Evolutionary conservation across 2,329 filamentous ascomycete species (phyloP).

Genomic region (Penicillium oxalicum): DNA sequence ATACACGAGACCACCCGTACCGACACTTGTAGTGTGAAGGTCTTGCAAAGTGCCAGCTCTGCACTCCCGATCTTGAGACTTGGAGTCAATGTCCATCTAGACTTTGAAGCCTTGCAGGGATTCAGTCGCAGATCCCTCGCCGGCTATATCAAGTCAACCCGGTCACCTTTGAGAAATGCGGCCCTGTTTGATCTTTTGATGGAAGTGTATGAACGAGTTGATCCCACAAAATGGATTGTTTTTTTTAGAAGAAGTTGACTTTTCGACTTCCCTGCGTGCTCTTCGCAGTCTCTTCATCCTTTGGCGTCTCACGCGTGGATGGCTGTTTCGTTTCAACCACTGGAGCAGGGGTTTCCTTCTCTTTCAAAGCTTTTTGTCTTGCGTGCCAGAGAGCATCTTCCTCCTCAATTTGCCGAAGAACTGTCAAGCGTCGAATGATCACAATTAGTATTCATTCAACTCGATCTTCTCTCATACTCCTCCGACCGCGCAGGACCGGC

Average conservation of each 20-base stretch:
- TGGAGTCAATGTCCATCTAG: too few relatives aligned
- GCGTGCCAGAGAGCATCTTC: conserved; percentile 37
- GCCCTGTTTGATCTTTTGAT: conserved; percentile 4
- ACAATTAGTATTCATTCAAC: conserved; percentile 7
- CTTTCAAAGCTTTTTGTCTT: conserved; percentile 14
- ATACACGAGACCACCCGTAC: too few relatives aligned
- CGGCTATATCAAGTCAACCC: too few relatives aligned
- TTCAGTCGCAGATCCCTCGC: too few relatives aligned
- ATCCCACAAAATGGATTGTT: too few relatives aligned
- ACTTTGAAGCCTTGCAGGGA: too few relatives aligned
- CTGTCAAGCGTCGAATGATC: conserved; percentile 13
- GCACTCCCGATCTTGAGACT: too few relatives aligned
- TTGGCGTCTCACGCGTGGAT: conserved; percentile 8
- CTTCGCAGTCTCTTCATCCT: conserved; percentile 10
- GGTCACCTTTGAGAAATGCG: too few relatives aligned
- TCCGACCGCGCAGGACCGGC: background rate
- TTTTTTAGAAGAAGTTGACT: conserved; percentile 26
- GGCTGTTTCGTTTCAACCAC: conserved; percentile 13
- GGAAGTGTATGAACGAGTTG: too few relatives aligned
- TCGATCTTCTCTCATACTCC: background rate
- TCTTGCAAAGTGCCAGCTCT: too few relatives aligned
- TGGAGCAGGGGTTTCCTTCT: conserved; percentile 8
- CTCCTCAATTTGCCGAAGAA: conserved; percentile 36
- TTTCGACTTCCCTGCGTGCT: conserved; percentile 19
- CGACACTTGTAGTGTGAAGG: too few relatives aligned